Evolutionary conservation across 768 basidiomycete species (phyloP).

Genomic region (Boletus reticulatus): DNA sequence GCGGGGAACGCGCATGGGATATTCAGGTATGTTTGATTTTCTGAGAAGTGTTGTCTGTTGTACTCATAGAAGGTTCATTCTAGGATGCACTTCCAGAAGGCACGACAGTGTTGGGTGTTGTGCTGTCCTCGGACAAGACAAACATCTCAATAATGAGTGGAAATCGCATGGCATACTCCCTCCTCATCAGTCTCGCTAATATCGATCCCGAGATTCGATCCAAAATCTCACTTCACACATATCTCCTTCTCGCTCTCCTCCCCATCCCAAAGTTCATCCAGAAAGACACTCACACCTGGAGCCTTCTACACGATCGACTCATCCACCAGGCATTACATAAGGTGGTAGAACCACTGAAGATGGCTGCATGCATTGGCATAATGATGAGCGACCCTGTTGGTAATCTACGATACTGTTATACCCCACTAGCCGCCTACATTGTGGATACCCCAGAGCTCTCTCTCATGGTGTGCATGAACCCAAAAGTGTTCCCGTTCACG

Average conservation of each 20-base stretch:
- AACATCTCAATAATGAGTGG: not conserved
- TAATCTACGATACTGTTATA: not conserved
- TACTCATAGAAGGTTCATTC: no score
- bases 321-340: not conserved
- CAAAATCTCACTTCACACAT: not conserved
- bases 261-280: not conserved
- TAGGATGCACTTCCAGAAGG: no score
- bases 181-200: not conserved
- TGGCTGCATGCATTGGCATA: no score
- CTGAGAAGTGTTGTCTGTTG: no score
- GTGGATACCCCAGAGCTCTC: not conserved
- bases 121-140: no score
- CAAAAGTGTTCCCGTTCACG: not conserved
- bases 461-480: not conserved
- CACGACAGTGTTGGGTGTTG: no score
- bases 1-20: no score
- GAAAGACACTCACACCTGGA: not conserved
- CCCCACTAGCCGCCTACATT: not conserved
- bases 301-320: not conserved
- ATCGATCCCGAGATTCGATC: not conserved
- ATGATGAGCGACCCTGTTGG: constrained; percentile 27
- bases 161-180: not conserved
- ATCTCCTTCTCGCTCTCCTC: not conserved
- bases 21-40: no score
- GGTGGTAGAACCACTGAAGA: not conserved